Base-by-base conservation (phyloP, 768 basidiomycete species). In the Pleurotus tuber-regium region DNA sequence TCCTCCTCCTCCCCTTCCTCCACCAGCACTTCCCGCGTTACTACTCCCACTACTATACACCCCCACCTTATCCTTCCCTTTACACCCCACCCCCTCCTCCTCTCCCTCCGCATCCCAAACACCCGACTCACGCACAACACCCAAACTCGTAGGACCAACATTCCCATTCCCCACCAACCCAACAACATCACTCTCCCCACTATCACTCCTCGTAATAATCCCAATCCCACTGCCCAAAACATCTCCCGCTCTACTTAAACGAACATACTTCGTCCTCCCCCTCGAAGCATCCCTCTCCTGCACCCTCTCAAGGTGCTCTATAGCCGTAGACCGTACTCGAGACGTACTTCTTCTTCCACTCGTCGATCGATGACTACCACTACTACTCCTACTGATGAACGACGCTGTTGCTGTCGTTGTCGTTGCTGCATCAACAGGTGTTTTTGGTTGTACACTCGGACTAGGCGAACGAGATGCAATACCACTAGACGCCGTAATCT, bases 401-500 rank as follows among this genome's bases (percentile, higher is more conserved):
- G 43, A 6, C 4, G 26, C 43, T 5, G 14, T 11, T 3, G 19
- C 50, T 1, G 52, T 57, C 4, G 64, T 51, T 5, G 14, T 11
- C 3, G 19, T 50, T 1, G 52, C 57, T 4, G 64, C 50, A 35
- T 76, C 75, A 4, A 63, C 55, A 1, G 82, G 82, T 0, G 80
- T 82, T 5, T 66, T 57, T 0, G 77, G 78, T 1, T 70, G 66
- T 7, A 74, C 62, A 53, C 75, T 76, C 1, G 78, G 78, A 61
- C 78, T 79, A 6, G 71, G 66, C 4, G 78, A 80, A 16, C 77
- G 73, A 7, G 76, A 77, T 31, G n/a, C 16, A 19, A 25, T 42
- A 42, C 23, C 16, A 5, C 26, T 16, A 18, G 16, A 18, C 4
- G 44, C 31, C 1, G n/a, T 16, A 35, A 21, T n/a, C 23, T 48